Percentiles rank a stretch among this genome's conserved stretches.
Evolutionary conservation across 1,139 yeast species (phyloP).

Genomic region (Candida sp.): DNA sequence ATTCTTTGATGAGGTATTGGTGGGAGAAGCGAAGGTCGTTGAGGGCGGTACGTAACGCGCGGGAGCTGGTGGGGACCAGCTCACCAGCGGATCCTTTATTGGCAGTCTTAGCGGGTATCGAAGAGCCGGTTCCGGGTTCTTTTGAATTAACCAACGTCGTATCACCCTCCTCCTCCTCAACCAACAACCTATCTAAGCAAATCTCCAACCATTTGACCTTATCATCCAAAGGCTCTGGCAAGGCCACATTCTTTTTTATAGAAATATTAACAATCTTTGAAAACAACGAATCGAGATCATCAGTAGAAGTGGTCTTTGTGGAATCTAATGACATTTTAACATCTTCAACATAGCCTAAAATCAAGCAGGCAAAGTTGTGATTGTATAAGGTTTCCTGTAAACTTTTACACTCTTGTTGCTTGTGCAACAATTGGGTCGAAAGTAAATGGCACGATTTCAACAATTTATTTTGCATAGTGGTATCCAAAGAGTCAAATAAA

Average conservation of each 20-base stretch:
- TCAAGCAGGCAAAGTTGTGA: conserved; percentile 43
- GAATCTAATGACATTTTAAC: conserved; percentile 17
- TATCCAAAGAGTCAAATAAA: conserved; percentile 20
- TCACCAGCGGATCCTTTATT: background rate
- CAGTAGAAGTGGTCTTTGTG: conserved; percentile 6
- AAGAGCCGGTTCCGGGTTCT: conserved; percentile 4
- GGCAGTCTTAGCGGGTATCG: background rate
- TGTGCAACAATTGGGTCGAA: conserved; percentile 26
- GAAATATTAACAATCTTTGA: conserved; percentile 54
- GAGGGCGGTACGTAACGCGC: conserved; percentile 45
- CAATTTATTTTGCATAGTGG: conserved; percentile 25
- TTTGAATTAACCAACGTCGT: background rate
- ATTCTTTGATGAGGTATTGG: conserved; percentile 58
- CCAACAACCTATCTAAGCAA: conserved; percentile 44
- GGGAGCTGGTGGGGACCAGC: background rate
- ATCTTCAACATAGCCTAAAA: conserved; percentile 46
- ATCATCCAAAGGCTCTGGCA: conserved; percentile 38
- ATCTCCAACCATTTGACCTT: conserved; percentile 49
- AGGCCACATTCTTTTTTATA: conserved; percentile 43
- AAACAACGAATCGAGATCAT: conserved; percentile 43
- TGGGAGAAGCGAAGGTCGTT: conserved; percentile 63
- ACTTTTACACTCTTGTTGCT: conserved; percentile 28
- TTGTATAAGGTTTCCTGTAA: conserved; percentile 27
- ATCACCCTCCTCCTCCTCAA: conserved; percentile 1
- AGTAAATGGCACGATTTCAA: conserved; percentile 32